These are phyloP conservation scores for Fonsecaea erecta DNA, from an alignment of 2,329 filamentous ascomycete species.

Conservation along the genomic window DNA sequence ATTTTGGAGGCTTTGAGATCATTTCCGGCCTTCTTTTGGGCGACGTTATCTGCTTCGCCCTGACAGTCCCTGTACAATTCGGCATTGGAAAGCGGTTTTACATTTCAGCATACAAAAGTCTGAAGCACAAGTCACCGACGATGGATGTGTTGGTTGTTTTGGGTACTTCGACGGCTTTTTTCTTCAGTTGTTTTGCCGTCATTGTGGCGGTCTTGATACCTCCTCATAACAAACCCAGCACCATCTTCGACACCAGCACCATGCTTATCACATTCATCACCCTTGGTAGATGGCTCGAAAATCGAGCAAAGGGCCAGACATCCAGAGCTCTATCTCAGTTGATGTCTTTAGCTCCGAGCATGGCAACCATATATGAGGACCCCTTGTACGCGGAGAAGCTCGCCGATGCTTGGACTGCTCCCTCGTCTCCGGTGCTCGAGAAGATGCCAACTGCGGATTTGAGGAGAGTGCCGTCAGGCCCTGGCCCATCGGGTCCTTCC, in stretches of 20 bases:
- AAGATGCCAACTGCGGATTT: constrained; percentile 50
- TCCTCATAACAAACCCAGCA: constrained; percentile 79
- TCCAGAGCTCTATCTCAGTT: constrained; percentile 89
- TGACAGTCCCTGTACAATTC: constrained; percentile 95
- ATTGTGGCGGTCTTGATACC: constrained; percentile 74
- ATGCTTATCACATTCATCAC: constrained; percentile 98
- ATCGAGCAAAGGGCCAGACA: constrained; percentile 92
- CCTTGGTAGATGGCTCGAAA: constrained; percentile 88
- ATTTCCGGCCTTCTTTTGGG: constrained; percentile 81
- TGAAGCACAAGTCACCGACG: constrained; percentile 88
- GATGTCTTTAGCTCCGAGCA: constrained; percentile 95
- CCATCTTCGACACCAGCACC: constrained; percentile 95
- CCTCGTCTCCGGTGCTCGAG: constrained; percentile 42
- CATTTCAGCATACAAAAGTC: constrained; percentile 85
- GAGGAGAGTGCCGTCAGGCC: constrained; percentile 17
- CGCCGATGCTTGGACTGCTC: constrained; percentile 73
- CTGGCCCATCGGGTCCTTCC: constrained; percentile 21
- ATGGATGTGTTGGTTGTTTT: constrained; percentile 97
- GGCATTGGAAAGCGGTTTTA: constrained; percentile 96
- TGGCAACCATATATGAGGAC: constrained; percentile 95
- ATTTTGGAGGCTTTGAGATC: constrained; percentile 73
- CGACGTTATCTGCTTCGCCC: constrained; percentile 78
- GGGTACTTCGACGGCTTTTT: constrained; percentile 93
- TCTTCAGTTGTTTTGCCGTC: constrained; percentile 92
- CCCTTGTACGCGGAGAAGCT: constrained; percentile 91